Percentiles rank a stretch among this genome's conserved stretches.
Evolutionary conservation across 768 basidiomycete species (phyloP).

Genomic region (Cubamyces lactineus): DNA sequence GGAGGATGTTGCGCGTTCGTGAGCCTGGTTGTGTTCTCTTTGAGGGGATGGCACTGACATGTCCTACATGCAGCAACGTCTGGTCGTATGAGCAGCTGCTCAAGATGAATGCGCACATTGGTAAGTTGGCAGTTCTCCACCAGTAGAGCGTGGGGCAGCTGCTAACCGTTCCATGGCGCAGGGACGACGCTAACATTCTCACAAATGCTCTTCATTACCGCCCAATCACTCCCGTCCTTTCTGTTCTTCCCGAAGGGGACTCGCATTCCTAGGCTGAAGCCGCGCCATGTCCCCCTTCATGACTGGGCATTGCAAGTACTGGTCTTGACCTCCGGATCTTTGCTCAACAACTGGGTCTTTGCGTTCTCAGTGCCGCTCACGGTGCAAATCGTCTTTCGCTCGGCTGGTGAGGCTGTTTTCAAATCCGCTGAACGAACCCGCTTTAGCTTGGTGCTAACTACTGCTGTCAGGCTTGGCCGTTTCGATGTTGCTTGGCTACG

Average conservation of each 20-base stretch:
- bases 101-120: constrained; percentile 66
- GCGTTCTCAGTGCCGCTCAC: constrained; percentile 77
- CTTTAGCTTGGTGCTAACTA: neutral
- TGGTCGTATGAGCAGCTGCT: constrained; percentile 78
- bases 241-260: constrained; percentile 39
- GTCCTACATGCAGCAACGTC: constrained; percentile 57
- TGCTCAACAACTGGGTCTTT: constrained; percentile 84
- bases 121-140: constrained; percentile 41
- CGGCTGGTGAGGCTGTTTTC: constrained; percentile 57
- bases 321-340: constrained; percentile 63
- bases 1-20: constrained; percentile 85
- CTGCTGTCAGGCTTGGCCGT: constrained; percentile 61
- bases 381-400: constrained; percentile 83
- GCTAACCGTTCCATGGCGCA: constrained; percentile 30
- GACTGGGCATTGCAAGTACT: constrained; percentile 76
- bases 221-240: constrained; percentile 68
- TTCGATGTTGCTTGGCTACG: constrained; percentile 73
- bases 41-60: neutral
- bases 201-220: constrained; percentile 79
- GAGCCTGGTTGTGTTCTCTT: neutral
- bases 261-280: constrained; percentile 57
- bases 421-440: constrained; percentile 16
- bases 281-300: constrained; percentile 65
- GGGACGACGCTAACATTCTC: constrained; percentile 84
- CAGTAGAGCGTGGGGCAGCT: neutral